A percentile compares a stretch with the other conserved stretches of the same genome.
Conservation (phyloP, 371 early-diverging fungal genomes). For the Mortierella sp. region DNA sequence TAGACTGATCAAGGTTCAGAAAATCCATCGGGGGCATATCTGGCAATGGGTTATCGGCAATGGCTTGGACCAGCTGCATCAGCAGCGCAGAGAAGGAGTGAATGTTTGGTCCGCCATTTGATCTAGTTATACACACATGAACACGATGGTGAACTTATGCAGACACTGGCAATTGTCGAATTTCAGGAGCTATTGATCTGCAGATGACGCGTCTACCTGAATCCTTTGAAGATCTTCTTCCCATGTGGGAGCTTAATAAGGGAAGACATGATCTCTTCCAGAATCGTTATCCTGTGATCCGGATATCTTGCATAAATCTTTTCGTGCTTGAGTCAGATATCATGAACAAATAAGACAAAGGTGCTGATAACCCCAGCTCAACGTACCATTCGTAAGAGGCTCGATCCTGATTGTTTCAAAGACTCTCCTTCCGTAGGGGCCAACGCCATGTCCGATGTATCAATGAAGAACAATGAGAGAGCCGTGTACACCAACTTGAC, state of each 20-base stretch:
- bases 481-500: slow-evolving; percentile 45
- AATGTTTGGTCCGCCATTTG: slow-evolving; percentile 74
- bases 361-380: no score
- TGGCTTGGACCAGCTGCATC: slow-evolving; percentile 82
- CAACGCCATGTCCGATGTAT: slow-evolving; percentile 26
- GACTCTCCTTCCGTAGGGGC: slow-evolving; percentile 37
- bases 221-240: slow-evolving; percentile 61
- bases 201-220: slow-evolving; percentile 51
- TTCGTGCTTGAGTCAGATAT: no score
- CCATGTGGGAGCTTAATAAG: slow-evolving; percentile 70
- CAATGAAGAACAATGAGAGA: slow-evolving; percentile 47
- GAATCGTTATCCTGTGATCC: slow-evolving; percentile 79
- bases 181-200: no score
- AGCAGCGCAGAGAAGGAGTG: slow-evolving; percentile 85
- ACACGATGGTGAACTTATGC: no score
- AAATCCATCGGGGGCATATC: slow-evolving; percentile 47
- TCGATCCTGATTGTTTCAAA: slow-evolving; percentile 37
- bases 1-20: slow-evolving; percentile 51
- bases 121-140: slow-evolving; percentile 29
- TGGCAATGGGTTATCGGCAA: slow-evolving; percentile 54
- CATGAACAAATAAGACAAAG: neutral
- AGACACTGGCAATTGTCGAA: no score
- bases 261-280: slow-evolving; percentile 85
- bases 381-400: slow-evolving; percentile 31
- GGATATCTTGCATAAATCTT: slow-evolving; percentile 71